Evolutionary conservation across 768 basidiomycete genomes (phyloP), one percentile per base, ranked within the genome.

Genomic region (Galerina sulciceps): DNA sequence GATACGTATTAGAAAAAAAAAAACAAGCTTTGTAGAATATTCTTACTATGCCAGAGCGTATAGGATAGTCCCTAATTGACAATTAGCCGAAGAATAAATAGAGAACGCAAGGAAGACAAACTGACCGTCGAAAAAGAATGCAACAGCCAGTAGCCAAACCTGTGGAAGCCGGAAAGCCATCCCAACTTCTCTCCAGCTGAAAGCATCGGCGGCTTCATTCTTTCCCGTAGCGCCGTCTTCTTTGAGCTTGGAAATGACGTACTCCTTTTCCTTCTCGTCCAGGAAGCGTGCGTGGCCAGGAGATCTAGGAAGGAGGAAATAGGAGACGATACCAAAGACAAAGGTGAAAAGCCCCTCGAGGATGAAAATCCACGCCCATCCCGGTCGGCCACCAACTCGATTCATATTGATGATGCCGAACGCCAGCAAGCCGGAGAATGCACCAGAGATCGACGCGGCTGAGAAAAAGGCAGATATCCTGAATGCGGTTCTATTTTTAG

Each of bases 331-430:
- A 6, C 88, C 90, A 59, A 87, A 84, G 2, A 81, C 46, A 55
- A 84, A 73, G 0, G 89, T 89, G 70, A 91, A 85, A 2, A 81
- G 71, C 1, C 90, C 90, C 70, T 90, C 84, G 34, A 87, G 72
- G 52, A 87, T 84, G 68, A 87, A 87, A 48, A 89, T 82, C 88
- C 86, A 90, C 14, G 81, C 76, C 88, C 88, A 90, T 2, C 86
- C 88, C 3, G 80, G 76, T 40, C 79, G 79, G 1, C 77, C 71
- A 0, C 79, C 77, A 10, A 82, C 70, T 10, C 86, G 86, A 48
- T 88, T 66, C 81, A 91, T 85, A 38, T 85, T 75, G 54, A 85
- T 79, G 65, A 92, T 88, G 0, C 83, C 86, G 44, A 81, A 78
- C 0, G 89, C 88, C 20, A 92, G 79, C 4, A 91, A 76, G 35